phyloP scores from a whole-genome alignment of 2,329 filamentous ascomycete species.

The Aspergillus aculeatinus region DNA sequence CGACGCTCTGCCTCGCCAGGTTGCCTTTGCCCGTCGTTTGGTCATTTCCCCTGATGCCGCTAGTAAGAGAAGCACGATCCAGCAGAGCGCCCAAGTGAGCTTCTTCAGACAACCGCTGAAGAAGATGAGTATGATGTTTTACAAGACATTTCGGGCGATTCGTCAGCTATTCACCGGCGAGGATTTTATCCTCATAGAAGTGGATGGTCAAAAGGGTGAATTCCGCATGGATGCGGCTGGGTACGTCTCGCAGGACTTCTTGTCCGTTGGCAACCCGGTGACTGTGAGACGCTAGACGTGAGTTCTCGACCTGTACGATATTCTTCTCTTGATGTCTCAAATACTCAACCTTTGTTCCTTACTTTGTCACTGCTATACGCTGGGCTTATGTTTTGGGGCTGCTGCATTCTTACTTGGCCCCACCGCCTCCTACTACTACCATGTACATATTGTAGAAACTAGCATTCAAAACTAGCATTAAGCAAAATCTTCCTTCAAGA shows the following conservation, averaged over 20 bases:
- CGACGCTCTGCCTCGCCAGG: slow-evolving; percentile 33
- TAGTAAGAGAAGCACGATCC: slow-evolving; percentile 13
- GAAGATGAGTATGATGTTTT: slow-evolving; percentile 30
- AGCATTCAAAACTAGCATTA: slow-evolving; percentile 1
- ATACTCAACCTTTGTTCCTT: slow-evolving; percentile 7
- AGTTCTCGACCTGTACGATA: slow-evolving; percentile 1
- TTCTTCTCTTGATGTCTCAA: slow-evolving; percentile 15
- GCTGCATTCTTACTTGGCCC: neutral
- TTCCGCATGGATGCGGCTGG: slow-evolving; percentile 42
- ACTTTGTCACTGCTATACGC: neutral
- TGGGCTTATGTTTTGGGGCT: neutral
- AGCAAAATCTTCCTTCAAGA: too few relatives aligned
- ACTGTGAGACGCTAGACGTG: slow-evolving; percentile 12
- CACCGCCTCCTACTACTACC: slow-evolving; percentile 9
- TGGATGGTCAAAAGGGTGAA: slow-evolving; percentile 35
- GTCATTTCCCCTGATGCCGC: slow-evolving; percentile 30
- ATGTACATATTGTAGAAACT: neutral
- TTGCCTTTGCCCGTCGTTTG: slow-evolving; percentile 35
- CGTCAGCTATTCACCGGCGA: slow-evolving; percentile 43
- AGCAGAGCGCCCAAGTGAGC: slow-evolving; percentile 21
- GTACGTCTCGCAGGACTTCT: slow-evolving; percentile 35
- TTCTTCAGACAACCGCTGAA: slow-evolving; percentile 37
- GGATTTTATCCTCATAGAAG: slow-evolving; percentile 40
- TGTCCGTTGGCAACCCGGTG: slow-evolving; percentile 34
- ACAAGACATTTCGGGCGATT: slow-evolving; percentile 34